Conservation (phyloP, 2,329 filamentous ascomycete species). For the Fusarium longipes region DNA sequence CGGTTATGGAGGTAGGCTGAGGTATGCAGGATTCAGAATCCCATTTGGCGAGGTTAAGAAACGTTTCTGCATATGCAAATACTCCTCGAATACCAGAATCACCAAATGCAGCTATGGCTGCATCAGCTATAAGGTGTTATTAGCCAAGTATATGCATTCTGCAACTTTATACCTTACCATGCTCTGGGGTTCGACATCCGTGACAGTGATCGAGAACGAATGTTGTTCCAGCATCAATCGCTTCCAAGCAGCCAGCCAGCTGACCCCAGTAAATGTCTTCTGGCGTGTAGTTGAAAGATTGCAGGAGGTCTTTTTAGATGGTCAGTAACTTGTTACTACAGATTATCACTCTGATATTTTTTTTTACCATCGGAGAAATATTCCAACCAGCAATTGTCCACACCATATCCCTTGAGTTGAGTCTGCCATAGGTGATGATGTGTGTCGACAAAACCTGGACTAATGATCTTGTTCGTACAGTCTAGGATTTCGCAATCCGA, state of each 20-base stretch:
- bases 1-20: neutral
- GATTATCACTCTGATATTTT: accelerated
- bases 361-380: neutral
- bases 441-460: constrained; percentile 30
- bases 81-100: neutral
- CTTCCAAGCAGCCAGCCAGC: neutral
- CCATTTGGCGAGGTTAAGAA: neutral
- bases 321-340: accelerated
- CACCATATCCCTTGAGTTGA: neutral
- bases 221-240: constrained; percentile 3
- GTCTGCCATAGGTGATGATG: constrained; percentile 36
- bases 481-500: neutral
- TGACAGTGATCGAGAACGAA: neutral
- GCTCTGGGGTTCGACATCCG: neutral
- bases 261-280: constrained; percentile 3
- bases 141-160: no score
- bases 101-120: neutral
- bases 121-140: neutral
- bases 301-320: neutral
- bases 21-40: neutral
- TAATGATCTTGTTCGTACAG: constrained; percentile 24
- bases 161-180: neutral
- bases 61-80: constrained; percentile 1
- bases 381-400: neutral
- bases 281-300: neutral